Evolutionary conservation across 441 rosid genomes (phyloP).

Genomic region (Breynia disticha): DNA sequence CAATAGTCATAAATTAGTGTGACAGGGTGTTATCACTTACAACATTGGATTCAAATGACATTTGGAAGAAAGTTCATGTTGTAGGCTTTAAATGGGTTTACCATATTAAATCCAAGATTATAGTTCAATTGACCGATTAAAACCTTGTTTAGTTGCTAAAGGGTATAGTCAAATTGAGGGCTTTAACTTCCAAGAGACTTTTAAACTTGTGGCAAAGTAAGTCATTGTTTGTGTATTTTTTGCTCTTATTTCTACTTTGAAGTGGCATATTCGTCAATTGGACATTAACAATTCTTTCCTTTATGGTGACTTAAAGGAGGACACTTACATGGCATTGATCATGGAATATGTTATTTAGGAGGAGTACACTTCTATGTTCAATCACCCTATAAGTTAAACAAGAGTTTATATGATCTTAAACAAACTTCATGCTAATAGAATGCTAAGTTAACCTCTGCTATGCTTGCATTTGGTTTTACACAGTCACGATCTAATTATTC

Average conservation of each 20-base stretch:
- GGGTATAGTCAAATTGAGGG: background rate
- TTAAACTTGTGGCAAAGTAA: background rate
- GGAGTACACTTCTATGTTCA: background rate
- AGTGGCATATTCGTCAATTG: background rate
- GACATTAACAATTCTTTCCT: background rate
- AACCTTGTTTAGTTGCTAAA: background rate
- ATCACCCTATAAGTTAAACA: background rate
- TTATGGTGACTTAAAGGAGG: background rate
- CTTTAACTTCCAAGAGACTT: background rate
- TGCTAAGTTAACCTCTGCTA: background rate
- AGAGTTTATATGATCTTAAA: conserved; percentile 1
- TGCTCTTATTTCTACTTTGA: background rate
- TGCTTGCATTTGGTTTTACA: background rate
- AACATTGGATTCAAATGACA: too few species aligned
- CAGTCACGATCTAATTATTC: background rate
- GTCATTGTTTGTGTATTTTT: background rate
- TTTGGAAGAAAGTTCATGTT: too few species aligned
- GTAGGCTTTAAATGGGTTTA: background rate
- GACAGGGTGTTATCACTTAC: too few species aligned
- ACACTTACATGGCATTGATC: background rate
- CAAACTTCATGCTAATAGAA: background rate
- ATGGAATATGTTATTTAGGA: background rate
- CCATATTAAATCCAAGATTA: background rate
- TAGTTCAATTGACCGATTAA: background rate
- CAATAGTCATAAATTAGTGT: too few species aligned